phyloP scores from a whole-genome alignment of 2,329 filamentous ascomycete genomes.

The Allantophomopsis cytisporea region DNA sequence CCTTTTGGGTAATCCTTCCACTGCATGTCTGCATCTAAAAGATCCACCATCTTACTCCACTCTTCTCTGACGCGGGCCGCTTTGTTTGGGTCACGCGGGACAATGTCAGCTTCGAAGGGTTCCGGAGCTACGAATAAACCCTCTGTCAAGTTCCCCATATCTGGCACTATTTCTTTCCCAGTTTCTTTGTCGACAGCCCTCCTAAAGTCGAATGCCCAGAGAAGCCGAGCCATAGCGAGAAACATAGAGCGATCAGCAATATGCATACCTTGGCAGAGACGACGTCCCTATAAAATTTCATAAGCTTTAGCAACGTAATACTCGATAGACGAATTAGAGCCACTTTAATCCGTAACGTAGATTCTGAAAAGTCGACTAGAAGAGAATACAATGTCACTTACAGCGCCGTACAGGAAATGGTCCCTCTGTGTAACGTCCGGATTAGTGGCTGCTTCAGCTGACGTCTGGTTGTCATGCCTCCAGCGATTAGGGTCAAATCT shows the following conservation, averaged over 20 bases:
- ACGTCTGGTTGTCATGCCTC: conserved; percentile 2
- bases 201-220: conserved; percentile 35
- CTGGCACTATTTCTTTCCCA: conserved; percentile 5
- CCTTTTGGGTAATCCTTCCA: not conserved
- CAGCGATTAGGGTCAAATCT: conserved; percentile 29
- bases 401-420: conserved; percentile 18
- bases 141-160: conserved; percentile 13
- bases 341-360: too few relatives aligned
- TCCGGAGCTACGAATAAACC: conserved; percentile 17
- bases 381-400: too few relatives aligned
- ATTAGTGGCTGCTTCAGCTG: not conserved
- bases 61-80: conserved; percentile 17
- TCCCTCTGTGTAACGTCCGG: conserved; percentile 8
- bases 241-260: conserved; percentile 31
- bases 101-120: conserved; percentile 17
- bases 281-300: conserved; percentile 19
- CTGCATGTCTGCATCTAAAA: not conserved
- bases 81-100: conserved; percentile 15
- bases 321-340: too few relatives aligned
- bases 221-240: conserved; percentile 28
- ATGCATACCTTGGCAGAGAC: conserved; percentile 43
- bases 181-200: not conserved
- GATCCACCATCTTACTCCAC: conserved; percentile 10
- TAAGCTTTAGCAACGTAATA: too few relatives aligned
- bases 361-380: too few relatives aligned